Conservation (phyloP, 2,329 filamentous ascomycete species). For the Colletotrichum sp. region DNA sequence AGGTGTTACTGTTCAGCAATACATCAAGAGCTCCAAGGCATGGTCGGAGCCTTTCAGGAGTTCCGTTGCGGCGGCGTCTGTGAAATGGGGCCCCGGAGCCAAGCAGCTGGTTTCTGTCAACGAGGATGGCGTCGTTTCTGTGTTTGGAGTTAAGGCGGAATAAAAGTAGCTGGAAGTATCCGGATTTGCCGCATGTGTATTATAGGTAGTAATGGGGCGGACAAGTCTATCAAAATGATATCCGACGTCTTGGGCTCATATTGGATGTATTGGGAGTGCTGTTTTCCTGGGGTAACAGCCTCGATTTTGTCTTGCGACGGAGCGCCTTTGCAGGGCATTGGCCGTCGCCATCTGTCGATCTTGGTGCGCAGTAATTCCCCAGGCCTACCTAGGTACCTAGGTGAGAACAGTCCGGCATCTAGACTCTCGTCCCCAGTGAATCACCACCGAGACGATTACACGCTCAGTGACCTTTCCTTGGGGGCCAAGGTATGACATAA, state of each 20-base stretch:
- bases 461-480: background rate
- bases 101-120: slow-evolving; percentile 78
- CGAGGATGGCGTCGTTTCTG: slow-evolving; percentile 74
- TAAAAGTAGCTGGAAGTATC: background rate
- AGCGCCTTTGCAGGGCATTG: background rate
- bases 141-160: slow-evolving; percentile 64
- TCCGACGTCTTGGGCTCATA: slow-evolving; percentile 6
- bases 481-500: slow-evolving; percentile 10
- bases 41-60: slow-evolving; percentile 88
- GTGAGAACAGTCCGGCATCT: background rate
- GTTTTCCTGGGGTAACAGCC: background rate
- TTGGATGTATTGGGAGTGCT: background rate
- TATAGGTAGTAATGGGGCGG: slow-evolving; percentile 2
- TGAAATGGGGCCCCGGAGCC: slow-evolving; percentile 80
- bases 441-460: background rate
- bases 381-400: background rate
- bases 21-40: slow-evolving; percentile 82
- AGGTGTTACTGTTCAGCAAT: slow-evolving; percentile 88
- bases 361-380: background rate
- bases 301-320: background rate
- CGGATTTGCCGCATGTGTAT: background rate
- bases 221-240: slow-evolving; percentile 18
- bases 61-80: slow-evolving; percentile 73
- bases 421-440: background rate
- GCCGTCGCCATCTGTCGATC: background rate